Base-by-base conservation (phyloP, 768 basidiomycete species). In the Naganishia vishniacii region DNA sequence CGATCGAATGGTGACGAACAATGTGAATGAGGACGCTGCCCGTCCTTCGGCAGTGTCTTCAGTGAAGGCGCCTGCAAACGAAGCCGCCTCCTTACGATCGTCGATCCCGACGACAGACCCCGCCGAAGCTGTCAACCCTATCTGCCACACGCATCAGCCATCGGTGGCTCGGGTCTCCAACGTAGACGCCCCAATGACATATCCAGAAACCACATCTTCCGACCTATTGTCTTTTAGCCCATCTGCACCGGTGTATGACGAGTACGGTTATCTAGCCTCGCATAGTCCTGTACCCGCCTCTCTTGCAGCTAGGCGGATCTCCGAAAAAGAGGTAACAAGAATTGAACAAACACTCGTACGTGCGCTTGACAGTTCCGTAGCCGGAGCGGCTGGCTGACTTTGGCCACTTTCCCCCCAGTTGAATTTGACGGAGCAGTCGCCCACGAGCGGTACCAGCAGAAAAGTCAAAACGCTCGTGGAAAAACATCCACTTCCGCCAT, bases 221-320 rank as follows among this genome's bases (percentile, higher is more conserved):
- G 34, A 37, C 34, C 8, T 37, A 15, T 5, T 18, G 42, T 20
- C 42, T 5, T 5, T 6, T 11, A 44, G 9, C 42, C 7, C 42
- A 15, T 44, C 42, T 44, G 40, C 25, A 26, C 64, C 47, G 59
- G 62, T 29, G 59, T 73, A 46, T 29, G 73, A 76, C 46, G 72
- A 73, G 44, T 76, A 73, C 71, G 75, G 75, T 1, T 76, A 74
- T 49, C 32, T 73, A 23, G 72, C 70, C 48, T 70, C 70, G 25
- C 48, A 62, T 31, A 71, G 69, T 45, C 71, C 71, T 8, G 69
- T 68, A 20, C 75, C 75, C 18, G 70, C 72, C 63, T 72, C 73
- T 15, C 74, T 73, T 59, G 48, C 60, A 34, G 61, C 61, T 2
- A 59, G 68, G 29, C 47, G 37, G 29, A 48, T 68, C 8, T 64